Evolutionary conservation across 2,329 filamentous ascomycete species (phyloP).

Genomic region (Biscogniauxia marginata): DNA sequence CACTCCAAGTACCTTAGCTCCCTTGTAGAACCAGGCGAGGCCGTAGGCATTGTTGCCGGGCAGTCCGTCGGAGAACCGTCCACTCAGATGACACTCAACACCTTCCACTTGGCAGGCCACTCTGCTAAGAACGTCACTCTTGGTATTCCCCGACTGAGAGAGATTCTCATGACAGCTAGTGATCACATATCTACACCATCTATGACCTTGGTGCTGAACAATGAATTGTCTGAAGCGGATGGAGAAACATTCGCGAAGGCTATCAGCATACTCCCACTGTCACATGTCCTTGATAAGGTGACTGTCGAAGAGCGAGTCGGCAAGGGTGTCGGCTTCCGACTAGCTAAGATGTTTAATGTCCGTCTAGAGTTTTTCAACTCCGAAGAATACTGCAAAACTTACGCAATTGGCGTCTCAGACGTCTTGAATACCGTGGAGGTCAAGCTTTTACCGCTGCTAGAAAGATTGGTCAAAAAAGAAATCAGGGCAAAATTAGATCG

Average conservation of each 20-base stretch:
- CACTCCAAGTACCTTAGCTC: conserved; percentile 92
- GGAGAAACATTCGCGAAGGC: conserved; percentile 84
- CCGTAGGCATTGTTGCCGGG: conserved; percentile 92
- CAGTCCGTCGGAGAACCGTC: conserved; percentile 97
- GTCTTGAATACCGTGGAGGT: conserved; percentile 78
- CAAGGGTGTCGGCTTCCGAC: conserved; percentile 62
- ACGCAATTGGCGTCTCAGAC: conserved; percentile 77
- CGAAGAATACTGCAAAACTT: conserved; percentile 79
- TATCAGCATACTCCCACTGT: conserved; percentile 81
- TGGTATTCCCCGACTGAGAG: conserved; percentile 93
- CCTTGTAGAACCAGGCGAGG: conserved; percentile 90
- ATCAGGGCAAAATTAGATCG: conserved; percentile 76
- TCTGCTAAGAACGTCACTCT: conserved; percentile 98
- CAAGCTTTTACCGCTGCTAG: conserved; percentile 71
- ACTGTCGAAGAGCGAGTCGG: conserved; percentile 78
- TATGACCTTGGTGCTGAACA: conserved; percentile 80
- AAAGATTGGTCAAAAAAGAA: conserved; percentile 70
- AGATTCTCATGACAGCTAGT: conserved; percentile 98
- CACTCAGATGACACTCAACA: conserved; percentile 99
- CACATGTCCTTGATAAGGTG: conserved; percentile 79
- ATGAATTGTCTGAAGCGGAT: conserved; percentile 66
- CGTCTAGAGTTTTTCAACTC: conserved; percentile 80
- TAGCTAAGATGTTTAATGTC: conserved; percentile 84
- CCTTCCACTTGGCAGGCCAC: conserved; percentile 98
- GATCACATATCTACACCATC: conserved; percentile 83